phyloP scores from a whole-genome alignment of 2,329 filamentous ascomycete genomes.

The Chaetomium globosum region DNA sequence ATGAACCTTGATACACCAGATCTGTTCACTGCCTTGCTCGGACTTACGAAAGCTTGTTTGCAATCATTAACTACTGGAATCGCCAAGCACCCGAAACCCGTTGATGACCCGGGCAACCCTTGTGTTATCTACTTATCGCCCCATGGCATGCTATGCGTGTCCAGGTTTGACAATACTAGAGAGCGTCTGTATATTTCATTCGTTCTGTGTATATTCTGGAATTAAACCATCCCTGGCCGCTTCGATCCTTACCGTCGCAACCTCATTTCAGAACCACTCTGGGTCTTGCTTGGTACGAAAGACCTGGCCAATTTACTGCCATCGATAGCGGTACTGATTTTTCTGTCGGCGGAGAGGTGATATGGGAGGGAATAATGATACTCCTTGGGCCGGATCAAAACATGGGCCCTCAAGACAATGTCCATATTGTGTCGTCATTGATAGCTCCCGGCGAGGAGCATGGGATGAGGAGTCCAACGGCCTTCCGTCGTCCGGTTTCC shows the following conservation, averaged over 20 bases:
- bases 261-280: no score
- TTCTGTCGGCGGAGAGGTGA: neutral
- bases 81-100: neutral
- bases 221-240: no score
- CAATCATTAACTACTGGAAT: neutral
- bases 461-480: neutral
- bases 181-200: no score
- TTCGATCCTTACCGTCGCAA: no score
- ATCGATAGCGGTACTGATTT: neutral
- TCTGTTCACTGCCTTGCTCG: conserved; percentile 10
- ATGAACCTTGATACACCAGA: conserved; percentile 1
- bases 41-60: neutral
- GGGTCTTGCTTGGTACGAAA: no score
- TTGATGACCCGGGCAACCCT: neutral
- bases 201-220: no score
- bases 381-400: no score
- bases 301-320: neutral
- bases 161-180: neutral
- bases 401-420: neutral
- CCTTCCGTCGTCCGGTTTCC: neutral
- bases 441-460: neutral
- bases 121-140: no score
- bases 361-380: neutral
- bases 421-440: neutral
- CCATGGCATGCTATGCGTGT: neutral